Evolutionary conservation across 1,284 basidiomycete species (phyloP), one percentile per base, ranked within the genome.

Genomic region (Agaricales sp.): DNA sequence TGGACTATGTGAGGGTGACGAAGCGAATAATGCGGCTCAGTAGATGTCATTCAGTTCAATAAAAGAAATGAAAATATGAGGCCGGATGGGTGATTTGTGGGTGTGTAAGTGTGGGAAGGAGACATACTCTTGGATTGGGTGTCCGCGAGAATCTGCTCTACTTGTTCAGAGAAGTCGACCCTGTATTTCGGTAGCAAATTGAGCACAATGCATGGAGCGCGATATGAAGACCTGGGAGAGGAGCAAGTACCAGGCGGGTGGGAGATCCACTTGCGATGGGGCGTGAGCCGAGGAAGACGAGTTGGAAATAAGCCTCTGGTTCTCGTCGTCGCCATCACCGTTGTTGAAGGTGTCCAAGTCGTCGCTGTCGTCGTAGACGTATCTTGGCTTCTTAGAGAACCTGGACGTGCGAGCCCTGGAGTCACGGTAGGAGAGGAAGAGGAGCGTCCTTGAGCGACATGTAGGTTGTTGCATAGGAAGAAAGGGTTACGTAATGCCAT

Each of bases 371-470:
- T 73, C 58, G 58, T 63, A 59, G 47, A 46, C 50, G 30, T 63
- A 54, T 37, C 64, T 59, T 2, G 63, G 59, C 11, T 66, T 57
- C 41, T 66, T 66, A 43, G 70, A 62, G 53, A 70, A 68, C 38
- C 73, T 73, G 2, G 78, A 72, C 0, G 76, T 66, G 23, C 71
- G 69, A 16, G 79, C 68, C 43, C 74, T 76, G 2, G 92, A 92
- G 67, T 97, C 91, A 54, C 95, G 79, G 65, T 92, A 92, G 8
- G 93, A 97, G 51, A 97, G 84, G 67, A 96, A 99, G 61, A 97
- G 81, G 47, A 93, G 80, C 2, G 95, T 98, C 46, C 95, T 70
- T 1, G 90, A 94, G 56, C 95, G 85, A 16, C 87, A 93, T 26
- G 78, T 77, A 21, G 70, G 72, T 24, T 13, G 24, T 23, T 45